Evolutionary conservation across 192 early-diverging fungal species (phyloP), one percentile per base, ranked within the genome.

Genomic region (Coemansia sp.): DNA sequence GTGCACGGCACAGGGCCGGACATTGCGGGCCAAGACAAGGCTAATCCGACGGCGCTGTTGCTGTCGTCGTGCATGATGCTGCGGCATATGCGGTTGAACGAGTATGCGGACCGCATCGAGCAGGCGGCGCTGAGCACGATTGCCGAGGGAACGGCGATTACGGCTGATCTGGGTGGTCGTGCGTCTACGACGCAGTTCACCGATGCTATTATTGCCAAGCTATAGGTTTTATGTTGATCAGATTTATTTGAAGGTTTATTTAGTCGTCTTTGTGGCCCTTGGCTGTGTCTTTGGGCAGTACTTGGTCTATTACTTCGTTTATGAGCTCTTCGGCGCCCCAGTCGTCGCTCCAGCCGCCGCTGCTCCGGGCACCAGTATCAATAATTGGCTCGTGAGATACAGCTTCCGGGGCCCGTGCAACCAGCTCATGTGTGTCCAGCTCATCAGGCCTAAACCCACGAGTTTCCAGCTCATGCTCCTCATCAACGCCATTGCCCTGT

Each of bases 61-160:
- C 86, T 98, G 17, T 96, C 94, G 17, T 89, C 90, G 54, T 93
- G 95, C 62, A 96, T 97, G 94, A 98, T 98, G 97, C 87, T 98
- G 71, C 82, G 92, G 52, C 97, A 98, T 83, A 95, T 98, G 93
- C 86, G 87, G 65, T 83, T 98, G 56, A 85, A 88, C 69, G 59
- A 66, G 39, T 87, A 89, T 49, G 95, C 93, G 41, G 88, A 91
- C 57, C 82, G 82, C 58, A 95, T 98, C 76, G 93, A 98, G 79
- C 66, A 73, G 54, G 93, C 97, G 54, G 93, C 94, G n/a, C 83
- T 98, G 45, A 87, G 84, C 63, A 96, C 95, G 60, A 96, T 98
- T 81, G 93, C 95, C 68, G 92, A 95, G 50, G 94, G 94, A 75
- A 88, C 91, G 79, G 55, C 69, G 48, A 84, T 94, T 64, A 98